phyloP scores from a whole-genome alignment of 1,139 yeast genomes.

The Sugiyamaella sp. region DNA sequence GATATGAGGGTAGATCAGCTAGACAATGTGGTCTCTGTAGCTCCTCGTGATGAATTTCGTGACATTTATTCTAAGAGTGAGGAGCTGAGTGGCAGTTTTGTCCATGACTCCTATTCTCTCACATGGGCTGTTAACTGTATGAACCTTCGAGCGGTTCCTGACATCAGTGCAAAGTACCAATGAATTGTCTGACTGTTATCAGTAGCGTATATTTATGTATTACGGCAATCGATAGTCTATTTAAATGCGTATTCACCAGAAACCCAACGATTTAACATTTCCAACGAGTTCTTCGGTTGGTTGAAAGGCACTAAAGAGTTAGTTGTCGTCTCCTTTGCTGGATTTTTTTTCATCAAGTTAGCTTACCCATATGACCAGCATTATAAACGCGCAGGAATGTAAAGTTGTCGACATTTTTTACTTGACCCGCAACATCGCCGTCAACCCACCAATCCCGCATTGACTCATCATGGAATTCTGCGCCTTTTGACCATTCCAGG shows the following conservation, averaged over 20 bases:
- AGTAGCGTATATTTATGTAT: conserved; percentile 2
- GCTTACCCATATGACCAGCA: conserved; percentile 63
- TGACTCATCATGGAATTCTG: conserved; percentile 39
- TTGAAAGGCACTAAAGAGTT: conserved; percentile 60
- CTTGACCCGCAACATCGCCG: conserved; percentile 58
- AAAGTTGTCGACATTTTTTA: conserved; percentile 57
- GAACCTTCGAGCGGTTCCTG: conserved; percentile 4
- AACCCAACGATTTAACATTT: conserved; percentile 81
- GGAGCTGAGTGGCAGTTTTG: conserved; percentile 2
- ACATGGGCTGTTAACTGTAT: conserved; percentile 13
- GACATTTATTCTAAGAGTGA: conserved; percentile 6
- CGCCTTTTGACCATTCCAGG: conserved; percentile 59
- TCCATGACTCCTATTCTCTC: conserved; percentile 15
- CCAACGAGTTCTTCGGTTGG: conserved; percentile 73
- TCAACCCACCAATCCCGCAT: conserved; percentile 43
- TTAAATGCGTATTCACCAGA: conserved; percentile 41
- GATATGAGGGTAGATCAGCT: conserved; percentile 14
- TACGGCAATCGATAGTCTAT: background rate
- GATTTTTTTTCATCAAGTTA: background rate
- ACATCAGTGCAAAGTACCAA: background rate
- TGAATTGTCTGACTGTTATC: background rate
- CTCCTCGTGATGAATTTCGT: conserved; percentile 1
- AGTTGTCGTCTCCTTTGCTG: background rate
- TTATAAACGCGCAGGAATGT: conserved; percentile 64
- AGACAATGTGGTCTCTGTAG: background rate